Base-by-base conservation (phyloP, 768 basidiomycete species). In the Calocybe cyanea region DNA sequence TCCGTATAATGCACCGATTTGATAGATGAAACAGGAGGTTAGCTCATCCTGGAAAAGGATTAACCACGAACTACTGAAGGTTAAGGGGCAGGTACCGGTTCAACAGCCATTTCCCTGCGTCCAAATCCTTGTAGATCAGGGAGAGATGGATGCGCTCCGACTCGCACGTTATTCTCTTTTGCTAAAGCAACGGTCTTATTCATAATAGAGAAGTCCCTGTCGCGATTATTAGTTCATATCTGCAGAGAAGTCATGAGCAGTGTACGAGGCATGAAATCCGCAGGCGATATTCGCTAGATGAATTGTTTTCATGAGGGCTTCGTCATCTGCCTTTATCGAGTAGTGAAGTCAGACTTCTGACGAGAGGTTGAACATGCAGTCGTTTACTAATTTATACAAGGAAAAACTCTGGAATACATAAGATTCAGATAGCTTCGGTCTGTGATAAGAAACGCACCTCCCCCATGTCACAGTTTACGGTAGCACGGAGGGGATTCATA, bases 81-180 rank as follows among this genome's bases (percentile, higher is more conserved):
- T 28, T 28, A 28, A 11, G 8, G 1, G 2, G 50, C 17, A 5
- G 73, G 36, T 49, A 83, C 83, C 1, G 80, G 74, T 43, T 75
- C 72, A 46, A 84, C 74, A 0, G 67, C 70, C 78, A 86, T 79
- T 53, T 84, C 82, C 24, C 82, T 67, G 15, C 83, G 61, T 4
- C 83, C 83, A 46, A 85, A 85, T 0, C 82, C 82, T 55, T 82
- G 81, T 15, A 72, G 58, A 58, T 85, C 82, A 9, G 71, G 83
- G 19, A 83, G 70, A 17, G 77, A 80, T 1, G 83, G 83, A 53
- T 85, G 84, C 7, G 83, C 84, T 0, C 85, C 83, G n/a, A 82
- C 70, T 20, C 66, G 63, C 21, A 85, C 80, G 17, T 67, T 66
- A 55, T 82, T 66, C 28, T 62, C 54, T 52, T 82, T 83, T 2